A percentile compares a stretch with the other conserved stretches of the same genome.
Evolutionary conservation across 805 yeast genomes (phyloP).

Genomic region (Jamesozyma gamospora): DNA sequence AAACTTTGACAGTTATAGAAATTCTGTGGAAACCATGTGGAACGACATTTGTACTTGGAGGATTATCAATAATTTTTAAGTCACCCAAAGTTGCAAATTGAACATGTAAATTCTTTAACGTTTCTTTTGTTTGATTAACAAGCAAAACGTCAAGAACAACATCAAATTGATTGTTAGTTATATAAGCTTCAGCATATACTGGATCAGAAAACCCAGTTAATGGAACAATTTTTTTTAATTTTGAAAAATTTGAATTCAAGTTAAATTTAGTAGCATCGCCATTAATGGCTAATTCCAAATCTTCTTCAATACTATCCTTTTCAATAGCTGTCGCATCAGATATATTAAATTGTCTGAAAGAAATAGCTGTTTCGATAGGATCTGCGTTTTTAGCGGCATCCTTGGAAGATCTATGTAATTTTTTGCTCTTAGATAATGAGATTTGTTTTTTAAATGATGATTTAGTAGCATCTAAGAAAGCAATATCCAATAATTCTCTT

Average conservation of each 20-base stretch:
- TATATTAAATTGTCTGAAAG: constrained; percentile 67
- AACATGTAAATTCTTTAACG: constrained; percentile 82
- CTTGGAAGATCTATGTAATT: constrained; percentile 45
- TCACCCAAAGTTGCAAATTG: constrained; percentile 97
- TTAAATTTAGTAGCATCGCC: constrained; percentile 34
- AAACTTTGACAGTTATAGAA: constrained; percentile 83
- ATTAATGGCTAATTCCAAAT: constrained; percentile 44
- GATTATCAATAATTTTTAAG: constrained; percentile 85
- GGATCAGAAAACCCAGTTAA: constrained; percentile 98
- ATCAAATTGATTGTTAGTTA: constrained; percentile 93
- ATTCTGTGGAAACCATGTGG: constrained; percentile 95
- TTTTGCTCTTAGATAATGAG: constrained; percentile 46
- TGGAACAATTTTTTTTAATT: constrained; percentile 79
- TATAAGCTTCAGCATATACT: constrained; percentile 93
- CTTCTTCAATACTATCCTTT: constrained; percentile 45
- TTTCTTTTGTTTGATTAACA: constrained; percentile 88
- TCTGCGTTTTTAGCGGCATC: constrained; percentile 55
- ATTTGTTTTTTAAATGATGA: constrained; percentile 72
- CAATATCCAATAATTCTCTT: constrained; percentile 38
- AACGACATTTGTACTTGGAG: constrained; percentile 80
- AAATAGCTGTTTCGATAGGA: constrained; percentile 67
- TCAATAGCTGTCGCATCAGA: constrained; percentile 30
- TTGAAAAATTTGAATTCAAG: constrained; percentile 57
- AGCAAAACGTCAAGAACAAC: constrained; percentile 86
- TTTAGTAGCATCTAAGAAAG: constrained; percentile 81